These are phyloP conservation scores for Pleurotus djamor DNA, from an alignment of 768 basidiomycete species.

Conservation along the genomic window DNA sequence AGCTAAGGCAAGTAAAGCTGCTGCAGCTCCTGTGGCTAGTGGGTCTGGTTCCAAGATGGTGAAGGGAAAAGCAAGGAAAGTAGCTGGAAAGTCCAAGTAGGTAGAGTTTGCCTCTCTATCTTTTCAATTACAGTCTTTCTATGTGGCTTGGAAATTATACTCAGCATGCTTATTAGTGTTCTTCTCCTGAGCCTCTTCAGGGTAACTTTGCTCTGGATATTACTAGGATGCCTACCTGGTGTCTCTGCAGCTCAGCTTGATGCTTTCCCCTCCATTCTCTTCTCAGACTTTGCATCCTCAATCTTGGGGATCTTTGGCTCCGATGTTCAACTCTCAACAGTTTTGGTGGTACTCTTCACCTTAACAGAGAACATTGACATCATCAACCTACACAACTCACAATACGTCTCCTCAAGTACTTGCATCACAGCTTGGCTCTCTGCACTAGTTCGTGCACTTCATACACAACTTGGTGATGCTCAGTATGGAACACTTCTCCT, in stretches of 20 bases:
- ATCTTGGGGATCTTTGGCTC: conserved; percentile 10
- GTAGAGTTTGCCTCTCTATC: neutral
- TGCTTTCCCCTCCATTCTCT: neutral
- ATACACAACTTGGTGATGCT: neutral
- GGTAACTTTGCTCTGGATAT: neutral
- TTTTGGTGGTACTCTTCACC: conserved; percentile 13
- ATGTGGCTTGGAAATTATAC: neutral
- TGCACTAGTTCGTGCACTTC: neutral
- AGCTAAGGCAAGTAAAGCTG: neutral
- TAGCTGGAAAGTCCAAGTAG: neutral
- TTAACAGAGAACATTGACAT: conserved; percentile 10
- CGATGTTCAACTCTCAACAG: conserved; percentile 11
- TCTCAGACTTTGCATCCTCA: conserved; percentile 2
- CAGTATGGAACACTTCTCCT: neutral
- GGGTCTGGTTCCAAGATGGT: neutral
- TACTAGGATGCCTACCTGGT: neutral
- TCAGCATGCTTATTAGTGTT: neutral
- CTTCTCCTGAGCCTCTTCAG: neutral
- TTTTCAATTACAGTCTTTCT: no score
- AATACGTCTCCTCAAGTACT: neutral
- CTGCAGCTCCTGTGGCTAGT: neutral
- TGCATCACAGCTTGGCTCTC: neutral
- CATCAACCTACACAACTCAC: conserved; percentile 12
- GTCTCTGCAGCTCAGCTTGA: conserved; percentile 1
- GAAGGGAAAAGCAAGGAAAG: neutral